A percentile compares a stretch with the other conserved stretches of the same genome.
Evolutionary conservation across 495 filamentous ascomycete genomes (phyloP).

Genomic region (Lasiosphaeria miniovina): DNA sequence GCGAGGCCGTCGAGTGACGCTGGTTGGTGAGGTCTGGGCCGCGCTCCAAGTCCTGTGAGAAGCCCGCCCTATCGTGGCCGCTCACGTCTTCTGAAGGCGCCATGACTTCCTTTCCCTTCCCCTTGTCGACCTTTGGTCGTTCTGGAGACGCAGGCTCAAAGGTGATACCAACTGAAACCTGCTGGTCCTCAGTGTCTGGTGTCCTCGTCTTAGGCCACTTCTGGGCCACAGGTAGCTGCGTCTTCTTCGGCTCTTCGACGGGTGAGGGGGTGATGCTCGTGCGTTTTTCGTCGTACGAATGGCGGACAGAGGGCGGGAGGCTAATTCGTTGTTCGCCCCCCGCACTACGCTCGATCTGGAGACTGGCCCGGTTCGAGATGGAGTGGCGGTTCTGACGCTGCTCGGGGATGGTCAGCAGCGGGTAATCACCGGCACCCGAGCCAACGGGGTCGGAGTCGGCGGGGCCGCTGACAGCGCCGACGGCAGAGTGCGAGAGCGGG

Average conservation of each 20-base stretch:
- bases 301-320: conserved; percentile 56
- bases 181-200: conserved; percentile 31
- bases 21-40: conserved; percentile 35
- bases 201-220: conserved; percentile 33
- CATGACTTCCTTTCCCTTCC: conserved; percentile 49
- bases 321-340: conserved; percentile 65
- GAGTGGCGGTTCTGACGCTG: conserved; percentile 57
- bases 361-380: conserved; percentile 53
- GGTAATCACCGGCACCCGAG: conserved; percentile 58
- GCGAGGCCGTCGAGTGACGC: conserved; percentile 38
- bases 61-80: conserved; percentile 26
- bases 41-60: conserved; percentile 51
- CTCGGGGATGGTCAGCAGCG: conserved; percentile 67
- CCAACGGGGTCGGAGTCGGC: conserved; percentile 33
- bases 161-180: conserved; percentile 33
- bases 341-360: conserved; percentile 64
- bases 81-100: conserved; percentile 28
- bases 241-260: conserved; percentile 27
- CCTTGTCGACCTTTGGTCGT: conserved; percentile 16
- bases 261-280: conserved; percentile 31
- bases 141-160: conserved; percentile 25
- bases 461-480: conserved; percentile 31
- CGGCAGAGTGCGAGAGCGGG: conserved; percentile 43
- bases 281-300: conserved; percentile 50
- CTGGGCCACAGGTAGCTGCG: conserved; percentile 28